Evolutionary conservation across 2,329 filamentous ascomycete genomes (phyloP).

Genomic region (Diaporthe batatas): DNA sequence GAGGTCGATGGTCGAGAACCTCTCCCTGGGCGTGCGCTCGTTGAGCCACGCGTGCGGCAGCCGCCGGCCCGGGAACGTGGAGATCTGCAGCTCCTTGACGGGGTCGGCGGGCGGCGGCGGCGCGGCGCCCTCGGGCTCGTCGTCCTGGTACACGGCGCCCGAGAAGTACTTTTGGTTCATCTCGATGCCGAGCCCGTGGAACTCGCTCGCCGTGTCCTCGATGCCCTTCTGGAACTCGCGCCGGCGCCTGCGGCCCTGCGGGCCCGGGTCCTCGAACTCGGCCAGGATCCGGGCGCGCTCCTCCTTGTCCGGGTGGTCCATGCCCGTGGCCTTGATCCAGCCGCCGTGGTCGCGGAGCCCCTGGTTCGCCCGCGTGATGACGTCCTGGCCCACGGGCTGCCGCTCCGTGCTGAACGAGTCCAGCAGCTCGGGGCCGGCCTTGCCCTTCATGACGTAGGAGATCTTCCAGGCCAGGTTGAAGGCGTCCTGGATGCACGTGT

Average conservation of each 20-base stretch:
- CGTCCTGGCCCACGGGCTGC: conserved; percentile 61
- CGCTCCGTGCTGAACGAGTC: conserved; percentile 60
- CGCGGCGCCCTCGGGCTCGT: conserved; percentile 59
- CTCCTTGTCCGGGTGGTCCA: conserved; percentile 54
- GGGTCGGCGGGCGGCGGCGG: conserved; percentile 52
- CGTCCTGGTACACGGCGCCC: conserved; percentile 58
- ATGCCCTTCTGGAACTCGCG: conserved; percentile 57
- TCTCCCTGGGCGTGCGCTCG: conserved; percentile 56
- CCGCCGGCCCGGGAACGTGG: conserved; percentile 70
- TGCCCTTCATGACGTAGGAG: conserved; percentile 59
- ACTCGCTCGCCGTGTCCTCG: conserved; percentile 60
- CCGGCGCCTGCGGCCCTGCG: conserved; percentile 55
- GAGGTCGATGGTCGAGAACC: conserved; percentile 70
- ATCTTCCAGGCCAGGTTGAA: conserved; percentile 70
- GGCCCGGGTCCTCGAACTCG: conserved; percentile 56
- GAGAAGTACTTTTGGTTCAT: conserved; percentile 70
- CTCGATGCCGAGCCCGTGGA: conserved; percentile 68
- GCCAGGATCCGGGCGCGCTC: conserved; percentile 55
- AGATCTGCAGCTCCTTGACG: conserved; percentile 58
- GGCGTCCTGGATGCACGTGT: conserved; percentile 70
- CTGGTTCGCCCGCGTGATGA: conserved; percentile 70
- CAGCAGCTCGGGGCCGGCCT: conserved; percentile 55
- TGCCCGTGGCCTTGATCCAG: conserved; percentile 61
- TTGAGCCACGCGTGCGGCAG: conserved; percentile 76
- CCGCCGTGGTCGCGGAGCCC: conserved; percentile 64